phyloP scores from a whole-genome alignment of 768 basidiomycete genomes.

The Aureoboletus auriporus region DNA sequence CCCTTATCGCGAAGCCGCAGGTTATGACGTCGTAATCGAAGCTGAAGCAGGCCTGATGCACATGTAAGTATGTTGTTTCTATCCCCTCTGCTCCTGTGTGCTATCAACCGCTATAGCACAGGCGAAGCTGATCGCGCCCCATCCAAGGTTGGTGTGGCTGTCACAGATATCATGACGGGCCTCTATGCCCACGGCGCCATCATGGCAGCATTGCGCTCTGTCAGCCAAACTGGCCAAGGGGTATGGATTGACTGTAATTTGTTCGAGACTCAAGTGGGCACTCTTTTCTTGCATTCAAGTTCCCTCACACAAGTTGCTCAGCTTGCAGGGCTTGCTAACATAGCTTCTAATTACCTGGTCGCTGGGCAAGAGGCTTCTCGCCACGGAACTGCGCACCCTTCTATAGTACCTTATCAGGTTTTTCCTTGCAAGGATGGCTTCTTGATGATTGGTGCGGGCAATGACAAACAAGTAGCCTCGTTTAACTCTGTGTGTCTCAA shows the following conservation, averaged over 20 bases:
- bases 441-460: constrained; percentile 92
- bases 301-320: constrained; percentile 27
- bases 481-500: neutral
- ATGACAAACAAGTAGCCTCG: constrained; percentile 68
- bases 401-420: constrained; percentile 90
- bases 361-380: constrained; percentile 77
- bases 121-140: constrained; percentile 85
- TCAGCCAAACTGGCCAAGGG: constrained; percentile 80
- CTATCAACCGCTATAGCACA: constrained; percentile 47
- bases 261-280: constrained; percentile 80
- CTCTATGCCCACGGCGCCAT: constrained; percentile 92
- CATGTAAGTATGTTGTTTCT: constrained; percentile 51
- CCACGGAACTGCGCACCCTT: constrained; percentile 92
- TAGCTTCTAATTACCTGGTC: constrained; percentile 91
- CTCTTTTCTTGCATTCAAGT: neutral
- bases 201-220: constrained; percentile 82
- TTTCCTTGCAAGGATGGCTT: constrained; percentile 86
- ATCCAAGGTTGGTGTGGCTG: constrained; percentile 93
- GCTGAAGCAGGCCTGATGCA: constrained; percentile 95
- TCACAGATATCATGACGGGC: constrained; percentile 84
- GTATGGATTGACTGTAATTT: constrained; percentile 91
- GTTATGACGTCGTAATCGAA: constrained; percentile 85
- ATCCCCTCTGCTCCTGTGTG: constrained; percentile 7
- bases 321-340: constrained; percentile 89
- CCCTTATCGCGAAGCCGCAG: constrained; percentile 77